Base-by-base conservation (phyloP, 768 basidiomycete species). In the Tricholomella constricta region DNA sequence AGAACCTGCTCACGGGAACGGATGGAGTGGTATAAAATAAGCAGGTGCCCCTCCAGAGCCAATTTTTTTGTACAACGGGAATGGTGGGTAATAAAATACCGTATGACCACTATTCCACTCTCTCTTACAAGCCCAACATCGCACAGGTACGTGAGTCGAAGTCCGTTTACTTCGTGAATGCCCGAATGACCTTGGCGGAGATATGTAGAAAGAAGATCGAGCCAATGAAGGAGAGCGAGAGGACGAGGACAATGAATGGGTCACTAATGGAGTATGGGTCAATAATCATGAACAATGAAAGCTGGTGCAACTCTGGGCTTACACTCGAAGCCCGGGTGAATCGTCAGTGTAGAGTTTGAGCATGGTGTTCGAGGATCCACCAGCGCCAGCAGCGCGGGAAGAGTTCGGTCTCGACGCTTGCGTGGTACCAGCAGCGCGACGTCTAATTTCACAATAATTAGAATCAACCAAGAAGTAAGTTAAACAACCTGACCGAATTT, bases 181-280 rank as follows among this genome's bases (percentile, higher is more conserved):
- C 84, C 57, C 91, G 86, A 70, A 96, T 91, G 69, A 96, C 79
- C 77, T 96, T 96, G 61, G 94, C 93, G 38, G 92, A 89, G 69
- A 97, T 96, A 71, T 98, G 95, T 36, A 97, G 88, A 87, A 96
- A 97, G 85, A 98, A 97, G 69, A 97, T 96, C 52, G 94, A 96
- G 34, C 88, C 94, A 74, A 98, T 97, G 80, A 98, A 98, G 17
- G 91, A 91, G 48, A 98, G 83, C 31, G 95, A 96, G 17, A 98
- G 85, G 62, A 98, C 89, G 55, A 98, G 85, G 58, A 97, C 94
- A 62, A 97, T 94, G 76, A 92, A 98, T 4, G 95, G 95, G 72
- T 98, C 95, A 57, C 94, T 98, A 31, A 34, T 11, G 31, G 41
- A 34, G 20, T 17, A 23, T 50, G 42, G 7, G 14, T 44, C 17